Evolutionary conservation across 495 filamentous ascomycete genomes (phyloP).

Genomic region (Articulospora tetracladia): DNA sequence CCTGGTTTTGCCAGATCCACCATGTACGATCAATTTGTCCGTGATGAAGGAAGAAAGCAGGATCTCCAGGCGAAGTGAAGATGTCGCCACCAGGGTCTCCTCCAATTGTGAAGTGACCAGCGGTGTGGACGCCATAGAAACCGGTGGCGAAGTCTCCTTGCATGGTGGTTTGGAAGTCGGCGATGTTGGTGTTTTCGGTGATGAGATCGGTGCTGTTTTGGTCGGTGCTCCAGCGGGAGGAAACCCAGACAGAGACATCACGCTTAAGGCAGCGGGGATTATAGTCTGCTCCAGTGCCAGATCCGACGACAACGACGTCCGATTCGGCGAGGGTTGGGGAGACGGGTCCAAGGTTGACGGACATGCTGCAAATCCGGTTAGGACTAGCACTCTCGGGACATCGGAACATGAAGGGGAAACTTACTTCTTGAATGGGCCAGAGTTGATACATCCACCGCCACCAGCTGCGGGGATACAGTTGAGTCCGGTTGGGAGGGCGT

Average conservation of each 20-base stretch:
- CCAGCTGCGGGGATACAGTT: constrained; percentile 35
- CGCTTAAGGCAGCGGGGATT: constrained; percentile 69
- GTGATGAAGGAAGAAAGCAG: constrained; percentile 55
- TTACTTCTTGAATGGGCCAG: constrained; percentile 51
- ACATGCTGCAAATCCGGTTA: constrained; percentile 31
- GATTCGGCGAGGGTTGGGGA: constrained; percentile 24
- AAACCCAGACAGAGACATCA: constrained; percentile 48
- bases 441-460: constrained; percentile 63
- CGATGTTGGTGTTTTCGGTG: constrained; percentile 20
- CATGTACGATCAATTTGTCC: constrained; percentile 20
- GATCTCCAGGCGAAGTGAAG: constrained; percentile 59
- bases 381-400: constrained; percentile 3
- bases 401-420: background rate
- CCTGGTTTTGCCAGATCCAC: constrained; percentile 47
- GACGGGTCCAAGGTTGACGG: constrained; percentile 51
- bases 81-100: constrained; percentile 40
- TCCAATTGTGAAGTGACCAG: constrained; percentile 21
- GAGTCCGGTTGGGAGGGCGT: constrained; percentile 21
- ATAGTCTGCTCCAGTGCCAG: constrained; percentile 19
- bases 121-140: constrained; percentile 53
- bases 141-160: constrained; percentile 16
- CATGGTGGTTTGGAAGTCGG: constrained; percentile 22
- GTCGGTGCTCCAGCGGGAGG: constrained; percentile 14
- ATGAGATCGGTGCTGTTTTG: constrained; percentile 23
- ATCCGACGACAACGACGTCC: background rate